A percentile compares a stretch with the other conserved stretches of the same genome.
These are phyloP conservation scores for Aspergillus chevalieri DNA, from an alignment of 2,329 filamentous ascomycete species.

Conservation along the genomic window DNA sequence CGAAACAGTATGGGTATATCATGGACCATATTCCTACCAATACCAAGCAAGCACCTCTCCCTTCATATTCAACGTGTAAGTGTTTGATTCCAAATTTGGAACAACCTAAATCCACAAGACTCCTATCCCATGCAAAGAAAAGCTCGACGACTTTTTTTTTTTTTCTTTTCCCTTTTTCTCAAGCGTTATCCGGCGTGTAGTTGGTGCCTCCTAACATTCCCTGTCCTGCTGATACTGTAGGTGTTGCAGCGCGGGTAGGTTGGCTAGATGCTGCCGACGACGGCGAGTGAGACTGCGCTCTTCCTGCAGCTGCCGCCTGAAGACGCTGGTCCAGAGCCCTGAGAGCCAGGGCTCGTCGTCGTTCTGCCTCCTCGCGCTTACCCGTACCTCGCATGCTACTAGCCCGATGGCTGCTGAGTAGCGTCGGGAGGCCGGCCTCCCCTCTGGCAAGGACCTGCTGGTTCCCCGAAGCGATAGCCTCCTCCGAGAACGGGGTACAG, in stretches of 20 bases:
- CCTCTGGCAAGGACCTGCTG: conserved; percentile 62
- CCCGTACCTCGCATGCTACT: conserved; percentile 47
- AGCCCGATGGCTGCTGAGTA: conserved; percentile 44
- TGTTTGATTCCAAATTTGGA: not conserved
- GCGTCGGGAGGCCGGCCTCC: conserved; percentile 55
- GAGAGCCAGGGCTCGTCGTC: conserved; percentile 78
- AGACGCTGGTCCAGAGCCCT: conserved; percentile 88
- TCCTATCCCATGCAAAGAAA: not conserved
- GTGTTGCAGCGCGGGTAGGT: conserved; percentile 47
- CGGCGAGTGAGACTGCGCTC: conserved; percentile 36
- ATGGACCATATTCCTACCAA: not conserved
- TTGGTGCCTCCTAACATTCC: conserved; percentile 63
- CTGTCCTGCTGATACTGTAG: conserved; percentile 49
- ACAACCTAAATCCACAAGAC: conserved; percentile 7
- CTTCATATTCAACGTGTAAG: too few species aligned
- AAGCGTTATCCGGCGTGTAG: conserved; percentile 59
- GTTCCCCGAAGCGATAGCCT: conserved; percentile 68
- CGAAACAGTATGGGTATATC: not conserved
- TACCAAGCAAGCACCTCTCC: too few species aligned
- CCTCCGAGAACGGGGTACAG: conserved; percentile 77
- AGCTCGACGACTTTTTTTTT: not conserved
- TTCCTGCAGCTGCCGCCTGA: conserved; percentile 66
- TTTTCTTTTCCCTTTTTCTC: conserved; percentile 2
- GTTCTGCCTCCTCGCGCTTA: conserved; percentile 84
- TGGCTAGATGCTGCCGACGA: conserved; percentile 22